phyloP scores from a whole-genome alignment of 2,329 filamentous ascomycete species.

The Fonsecaea pugnacius region DNA sequence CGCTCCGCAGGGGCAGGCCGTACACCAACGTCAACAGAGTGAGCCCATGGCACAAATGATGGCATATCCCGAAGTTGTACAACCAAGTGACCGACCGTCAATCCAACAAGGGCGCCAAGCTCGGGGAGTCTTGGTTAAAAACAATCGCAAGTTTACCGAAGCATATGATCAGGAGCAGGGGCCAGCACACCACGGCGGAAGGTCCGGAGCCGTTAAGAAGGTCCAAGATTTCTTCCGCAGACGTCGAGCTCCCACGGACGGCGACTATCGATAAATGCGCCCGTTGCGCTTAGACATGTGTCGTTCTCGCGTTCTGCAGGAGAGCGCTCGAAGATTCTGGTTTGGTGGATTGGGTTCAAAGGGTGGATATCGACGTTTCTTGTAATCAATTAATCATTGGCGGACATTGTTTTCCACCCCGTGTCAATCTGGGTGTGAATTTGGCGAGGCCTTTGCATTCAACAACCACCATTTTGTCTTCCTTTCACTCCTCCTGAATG shows the following conservation, averaged over 20 bases:
- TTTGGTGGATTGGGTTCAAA: constrained; percentile 1
- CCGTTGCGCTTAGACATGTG: neutral
- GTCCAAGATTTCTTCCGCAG: constrained; percentile 99
- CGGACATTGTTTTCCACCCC: constrained; percentile 20
- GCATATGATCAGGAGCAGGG: constrained; percentile 76
- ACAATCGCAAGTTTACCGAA: constrained; percentile 82
- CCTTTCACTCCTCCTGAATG: neutral
- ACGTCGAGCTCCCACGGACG: constrained; percentile 34
- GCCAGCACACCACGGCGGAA: constrained; percentile 72
- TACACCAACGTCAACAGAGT: constrained; percentile 44
- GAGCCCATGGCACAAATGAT: constrained; percentile 40
- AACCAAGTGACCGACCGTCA: constrained; percentile 43
- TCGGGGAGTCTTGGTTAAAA: constrained; percentile 74
- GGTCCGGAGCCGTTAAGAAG: constrained; percentile 81
- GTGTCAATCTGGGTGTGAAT: neutral
- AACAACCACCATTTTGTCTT: constrained; percentile 12
- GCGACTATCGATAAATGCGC: constrained; percentile 21
- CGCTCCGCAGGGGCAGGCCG: constrained; percentile 30
- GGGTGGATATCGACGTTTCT: constrained; percentile 24
- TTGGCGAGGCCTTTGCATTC: constrained; percentile 9
- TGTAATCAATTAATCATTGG: constrained; percentile 32
- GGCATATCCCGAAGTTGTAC: constrained; percentile 48
- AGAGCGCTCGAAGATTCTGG: neutral
- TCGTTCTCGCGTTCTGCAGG: neutral
- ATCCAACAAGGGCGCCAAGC: constrained; percentile 48